A percentile compares a stretch with the other conserved stretches of the same genome.
Evolutionary conservation across 768 basidiomycete species (phyloP).

Genomic region (Trametes gibbosa): DNA sequence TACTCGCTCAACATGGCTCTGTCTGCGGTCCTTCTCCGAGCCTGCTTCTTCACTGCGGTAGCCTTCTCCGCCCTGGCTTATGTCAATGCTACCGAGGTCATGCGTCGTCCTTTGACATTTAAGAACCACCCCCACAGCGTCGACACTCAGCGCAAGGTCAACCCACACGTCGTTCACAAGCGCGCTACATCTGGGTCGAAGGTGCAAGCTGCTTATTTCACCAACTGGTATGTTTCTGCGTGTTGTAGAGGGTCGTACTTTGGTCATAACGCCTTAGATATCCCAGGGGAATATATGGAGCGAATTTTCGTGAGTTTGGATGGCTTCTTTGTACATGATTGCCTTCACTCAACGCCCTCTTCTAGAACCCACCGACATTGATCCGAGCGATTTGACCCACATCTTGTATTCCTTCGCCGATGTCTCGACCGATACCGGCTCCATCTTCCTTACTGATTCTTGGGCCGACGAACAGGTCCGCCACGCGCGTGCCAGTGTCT

Average conservation of each 20-base stretch:
- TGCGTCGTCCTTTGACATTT: conserved; percentile 51
- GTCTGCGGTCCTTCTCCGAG: conserved; percentile 13
- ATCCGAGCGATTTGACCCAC: conserved; percentile 61
- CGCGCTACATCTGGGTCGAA: conserved; percentile 25
- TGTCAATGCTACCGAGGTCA: conserved; percentile 43
- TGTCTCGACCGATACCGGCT: conserved; percentile 56
- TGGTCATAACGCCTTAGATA: background rate
- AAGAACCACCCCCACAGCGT: conserved; percentile 41
- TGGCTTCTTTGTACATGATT: too few species aligned
- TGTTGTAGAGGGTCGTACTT: background rate
- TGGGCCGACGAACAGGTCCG: conserved; percentile 71
- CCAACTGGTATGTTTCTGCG: conserved; percentile 42
- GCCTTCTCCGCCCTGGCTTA: conserved; percentile 18
- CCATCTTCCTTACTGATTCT: conserved; percentile 62
- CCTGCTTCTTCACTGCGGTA: conserved; percentile 16
- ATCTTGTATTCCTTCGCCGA: conserved; percentile 82
- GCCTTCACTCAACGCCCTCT: background rate
- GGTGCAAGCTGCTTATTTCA: conserved; percentile 47
- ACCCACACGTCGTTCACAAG: conserved; percentile 40
- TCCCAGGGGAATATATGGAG: conserved; percentile 31
- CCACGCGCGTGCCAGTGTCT: background rate
- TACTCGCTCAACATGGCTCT: conserved; percentile 14
- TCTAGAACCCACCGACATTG: conserved; percentile 64
- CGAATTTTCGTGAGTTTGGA: conserved; percentile 28
- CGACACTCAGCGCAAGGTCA: conserved; percentile 27